Evolutionary conservation across 768 basidiomycete species (phyloP).

Genomic region (Melanogaster broomeanus): DNA sequence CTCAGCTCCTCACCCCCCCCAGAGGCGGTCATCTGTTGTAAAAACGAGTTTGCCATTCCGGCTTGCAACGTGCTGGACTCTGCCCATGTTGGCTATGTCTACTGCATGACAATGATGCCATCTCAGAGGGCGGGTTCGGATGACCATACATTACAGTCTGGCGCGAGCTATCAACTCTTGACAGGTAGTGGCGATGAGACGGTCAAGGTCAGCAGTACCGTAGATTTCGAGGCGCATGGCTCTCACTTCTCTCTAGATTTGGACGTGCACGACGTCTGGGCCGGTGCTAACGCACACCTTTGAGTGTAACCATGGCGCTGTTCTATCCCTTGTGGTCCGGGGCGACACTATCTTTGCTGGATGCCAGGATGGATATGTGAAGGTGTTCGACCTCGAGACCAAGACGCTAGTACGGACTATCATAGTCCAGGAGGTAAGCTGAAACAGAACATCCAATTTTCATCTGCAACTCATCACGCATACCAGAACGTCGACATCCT

Average conservation of each 20-base stretch:
- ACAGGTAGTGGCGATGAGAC: slow-evolving; percentile 92
- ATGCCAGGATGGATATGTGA: slow-evolving; percentile 92
- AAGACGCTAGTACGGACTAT: slow-evolving; percentile 84
- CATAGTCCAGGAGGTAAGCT: slow-evolving; percentile 74
- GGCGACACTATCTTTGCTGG: slow-evolving; percentile 89
- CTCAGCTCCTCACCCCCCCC: slow-evolving; percentile 34
- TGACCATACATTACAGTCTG: slow-evolving; percentile 22
- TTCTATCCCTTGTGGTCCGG: slow-evolving; percentile 73
- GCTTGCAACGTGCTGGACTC: slow-evolving; percentile 76
- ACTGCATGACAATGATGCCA: slow-evolving; percentile 66
- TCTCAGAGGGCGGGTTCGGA: slow-evolving; percentile 40
- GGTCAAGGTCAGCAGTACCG: slow-evolving; percentile 61
- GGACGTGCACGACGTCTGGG: slow-evolving; percentile 52
- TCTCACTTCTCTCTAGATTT: slow-evolving; percentile 48
- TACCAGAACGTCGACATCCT: slow-evolving; percentile 76
- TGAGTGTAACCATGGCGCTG: slow-evolving; percentile 73
- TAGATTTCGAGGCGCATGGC: not conserved
- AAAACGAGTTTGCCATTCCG: slow-evolving; percentile 51
- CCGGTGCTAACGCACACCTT: slow-evolving; percentile 64
- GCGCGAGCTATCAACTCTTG: slow-evolving; percentile 51
- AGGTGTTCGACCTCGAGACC: slow-evolving; percentile 89
- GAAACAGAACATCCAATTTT: not conserved
- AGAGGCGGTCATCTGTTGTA: slow-evolving; percentile 27
- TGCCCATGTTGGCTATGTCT: slow-evolving; percentile 94
- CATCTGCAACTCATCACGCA: not conserved